Percentiles rank a stretch among this genome's conserved stretches.
These are phyloP conservation scores for Paecilomyces dactylethromorphus DNA, from an alignment of 2,329 filamentous ascomycete species.

Conservation along the genomic window DNA sequence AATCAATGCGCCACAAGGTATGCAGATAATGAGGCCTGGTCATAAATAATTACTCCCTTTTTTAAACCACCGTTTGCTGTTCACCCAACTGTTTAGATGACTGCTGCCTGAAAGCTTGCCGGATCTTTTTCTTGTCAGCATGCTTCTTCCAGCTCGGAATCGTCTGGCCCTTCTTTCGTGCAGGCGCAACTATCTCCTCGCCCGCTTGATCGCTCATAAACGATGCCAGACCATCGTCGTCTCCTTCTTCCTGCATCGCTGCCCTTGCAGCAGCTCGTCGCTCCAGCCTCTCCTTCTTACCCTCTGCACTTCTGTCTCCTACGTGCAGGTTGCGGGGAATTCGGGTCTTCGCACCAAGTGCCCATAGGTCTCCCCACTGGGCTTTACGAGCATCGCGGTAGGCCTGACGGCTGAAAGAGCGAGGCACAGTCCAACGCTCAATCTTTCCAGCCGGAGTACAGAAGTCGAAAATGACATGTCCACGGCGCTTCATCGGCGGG, in stretches of 20 bases:
- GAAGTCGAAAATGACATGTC: slow-evolving; percentile 82
- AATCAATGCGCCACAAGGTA: background rate
- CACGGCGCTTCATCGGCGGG: slow-evolving; percentile 76
- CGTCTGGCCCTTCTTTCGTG: slow-evolving; percentile 26
- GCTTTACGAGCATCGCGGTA: slow-evolving; percentile 91
- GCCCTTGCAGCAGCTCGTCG: slow-evolving; percentile 25
- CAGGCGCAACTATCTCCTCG: slow-evolving; percentile 9
- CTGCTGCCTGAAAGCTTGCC: slow-evolving; percentile 35
- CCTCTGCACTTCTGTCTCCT: slow-evolving; percentile 42
- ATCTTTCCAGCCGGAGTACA: slow-evolving; percentile 81
- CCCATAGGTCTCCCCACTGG: slow-evolving; percentile 91
- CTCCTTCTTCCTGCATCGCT: slow-evolving; percentile 14
- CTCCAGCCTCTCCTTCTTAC: slow-evolving; percentile 34
- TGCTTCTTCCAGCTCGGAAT: slow-evolving; percentile 39
- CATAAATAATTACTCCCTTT: background rate
- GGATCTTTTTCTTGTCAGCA: slow-evolving; percentile 36
- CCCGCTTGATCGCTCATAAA: slow-evolving; percentile 4
- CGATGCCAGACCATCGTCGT: slow-evolving; percentile 20
- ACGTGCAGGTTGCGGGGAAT: slow-evolving; percentile 55
- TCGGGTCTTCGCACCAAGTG: slow-evolving; percentile 84
- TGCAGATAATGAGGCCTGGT: background rate
- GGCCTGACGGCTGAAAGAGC: slow-evolving; percentile 70
- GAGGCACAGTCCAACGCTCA: slow-evolving; percentile 89
- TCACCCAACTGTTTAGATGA: slow-evolving; percentile 3
- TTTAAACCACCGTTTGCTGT: slow-evolving; percentile 1